phyloP scores from a whole-genome alignment of 208 protist species.

The Novymonas esmeraldas region DNA sequence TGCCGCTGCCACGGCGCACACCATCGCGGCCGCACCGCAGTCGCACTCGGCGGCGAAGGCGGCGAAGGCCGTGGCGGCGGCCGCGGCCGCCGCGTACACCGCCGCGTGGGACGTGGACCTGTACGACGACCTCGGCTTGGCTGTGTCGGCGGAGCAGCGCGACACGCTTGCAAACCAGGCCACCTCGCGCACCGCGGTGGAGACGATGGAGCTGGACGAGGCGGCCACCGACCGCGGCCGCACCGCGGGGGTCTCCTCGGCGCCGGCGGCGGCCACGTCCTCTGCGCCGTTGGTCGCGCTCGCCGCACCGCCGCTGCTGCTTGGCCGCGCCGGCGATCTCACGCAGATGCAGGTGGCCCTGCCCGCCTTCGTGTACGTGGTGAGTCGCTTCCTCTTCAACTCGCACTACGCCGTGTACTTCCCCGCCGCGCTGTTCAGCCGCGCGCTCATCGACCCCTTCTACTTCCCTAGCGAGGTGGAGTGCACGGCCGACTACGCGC shows the following conservation, averaged over 20 bases:
- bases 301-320: conserved; percentile 7
- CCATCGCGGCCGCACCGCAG: not conserved
- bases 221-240: not conserved
- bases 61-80: not conserved
- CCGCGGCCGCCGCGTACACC: conserved; percentile 5
- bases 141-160: conserved; percentile 16
- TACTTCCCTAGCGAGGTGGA: conserved; percentile 41
- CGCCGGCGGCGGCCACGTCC: not conserved
- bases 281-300: not conserved
- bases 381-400: conserved; percentile 71
- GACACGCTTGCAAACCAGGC: conserved; percentile 11
- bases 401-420: conserved; percentile 58
- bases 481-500: conserved; percentile 37
- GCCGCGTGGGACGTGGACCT: conserved; percentile 50
- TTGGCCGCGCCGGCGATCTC: conserved; percentile 3
- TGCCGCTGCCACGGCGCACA: not conserved
- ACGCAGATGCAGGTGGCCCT: conserved; percentile 44
- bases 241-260: not conserved
- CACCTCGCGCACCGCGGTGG: conserved; percentile 15
- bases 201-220: conserved; percentile 1
- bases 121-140: conserved; percentile 43
- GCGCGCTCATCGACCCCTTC: conserved; percentile 43
- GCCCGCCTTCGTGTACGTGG: conserved; percentile 78
- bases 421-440: conserved; percentile 49
- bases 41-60: not conserved